Percentiles rank a stretch among this genome's conserved stretches.
Conservation (phyloP, 192 early-diverging fungal genomes). For the Coemansia sp. region DNA sequence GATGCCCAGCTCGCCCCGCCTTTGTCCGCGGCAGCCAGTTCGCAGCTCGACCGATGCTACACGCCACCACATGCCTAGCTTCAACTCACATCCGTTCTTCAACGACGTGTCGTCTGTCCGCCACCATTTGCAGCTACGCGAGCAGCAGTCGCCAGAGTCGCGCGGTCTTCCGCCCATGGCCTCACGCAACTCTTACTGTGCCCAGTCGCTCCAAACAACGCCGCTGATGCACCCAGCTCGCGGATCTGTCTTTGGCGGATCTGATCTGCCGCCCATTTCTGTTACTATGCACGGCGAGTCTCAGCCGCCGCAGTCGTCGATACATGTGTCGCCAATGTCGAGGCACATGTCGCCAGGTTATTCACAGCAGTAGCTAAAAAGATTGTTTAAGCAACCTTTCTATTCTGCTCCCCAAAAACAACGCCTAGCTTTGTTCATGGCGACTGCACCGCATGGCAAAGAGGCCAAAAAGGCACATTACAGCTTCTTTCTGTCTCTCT, state of each 20-base stretch:
- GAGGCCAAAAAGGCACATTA: too few relatives aligned
- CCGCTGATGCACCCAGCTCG: constrained; percentile 39
- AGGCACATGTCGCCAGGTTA: background rate
- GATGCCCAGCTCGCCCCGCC: constrained; percentile 49
- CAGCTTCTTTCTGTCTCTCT: too few relatives aligned
- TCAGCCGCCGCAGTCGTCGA: background rate
- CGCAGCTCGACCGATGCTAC: background rate
- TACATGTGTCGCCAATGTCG: background rate
- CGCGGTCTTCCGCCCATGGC: constrained; percentile 2
- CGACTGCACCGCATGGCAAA: too few relatives aligned
- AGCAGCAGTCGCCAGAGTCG: constrained; percentile 14
- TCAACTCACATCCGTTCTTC: constrained; percentile 31
- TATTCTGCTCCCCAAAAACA: background rate
- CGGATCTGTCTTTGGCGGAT: background rate
- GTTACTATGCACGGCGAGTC: background rate
- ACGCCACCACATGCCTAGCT: background rate
- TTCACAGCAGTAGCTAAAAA: background rate
- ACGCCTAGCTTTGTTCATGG: background rate
- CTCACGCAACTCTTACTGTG: constrained; percentile 7
- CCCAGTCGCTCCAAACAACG: constrained; percentile 40
- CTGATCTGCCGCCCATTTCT: constrained; percentile 8
- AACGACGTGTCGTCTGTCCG: constrained; percentile 48
- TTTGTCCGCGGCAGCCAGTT: constrained; percentile 15
- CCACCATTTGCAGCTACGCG: constrained; percentile 36
- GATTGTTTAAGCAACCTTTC: background rate